These are phyloP conservation scores for Salix purpurea DNA, from an alignment of 345 rosid genomes.

Conservation along the genomic window DNA sequence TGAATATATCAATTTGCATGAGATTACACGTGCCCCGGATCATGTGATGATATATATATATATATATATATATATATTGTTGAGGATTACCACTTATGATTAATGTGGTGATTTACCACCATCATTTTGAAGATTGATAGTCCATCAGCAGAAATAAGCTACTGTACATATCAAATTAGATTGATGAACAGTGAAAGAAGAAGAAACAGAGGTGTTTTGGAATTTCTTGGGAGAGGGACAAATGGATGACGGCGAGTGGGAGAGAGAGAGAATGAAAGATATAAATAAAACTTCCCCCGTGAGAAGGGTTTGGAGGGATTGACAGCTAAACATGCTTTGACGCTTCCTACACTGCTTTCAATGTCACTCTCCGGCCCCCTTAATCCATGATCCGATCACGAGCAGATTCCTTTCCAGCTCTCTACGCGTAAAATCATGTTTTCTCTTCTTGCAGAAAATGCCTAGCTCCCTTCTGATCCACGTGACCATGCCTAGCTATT, in stretches of 20 bases:
- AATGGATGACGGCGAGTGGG: slow-evolving; percentile 23
- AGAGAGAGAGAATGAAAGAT: slow-evolving; percentile 15
- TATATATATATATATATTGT: too few relatives aligned
- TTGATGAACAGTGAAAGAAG: not conserved
- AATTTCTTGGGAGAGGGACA: slow-evolving; percentile 14
- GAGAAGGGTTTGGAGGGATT: slow-evolving; percentile 46
- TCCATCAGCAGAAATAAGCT: not conserved
- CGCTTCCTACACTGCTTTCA: slow-evolving; percentile 37
- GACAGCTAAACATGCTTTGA: slow-evolving; percentile 42
- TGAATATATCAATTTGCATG: too few relatives aligned
- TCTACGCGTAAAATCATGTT: slow-evolving; percentile 7
- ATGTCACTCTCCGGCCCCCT: slow-evolving; percentile 9
- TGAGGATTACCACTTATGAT: not conserved
- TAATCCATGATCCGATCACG: slow-evolving; percentile 30
- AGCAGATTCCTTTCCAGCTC: slow-evolving; percentile 32
- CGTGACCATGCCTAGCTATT: not conserved
- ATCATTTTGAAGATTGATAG: not conserved
- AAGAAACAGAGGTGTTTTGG: not conserved
- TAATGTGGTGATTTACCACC: not conserved
- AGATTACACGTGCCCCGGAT: too few relatives aligned
- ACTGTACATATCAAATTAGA: not conserved
- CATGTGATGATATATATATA: too few relatives aligned
- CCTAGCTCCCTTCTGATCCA: not conserved
- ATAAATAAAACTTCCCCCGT: slow-evolving; percentile 25
- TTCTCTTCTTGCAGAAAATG: not conserved